Base-by-base conservation (phyloP, 306 rosid genomes). In the Spatholobus suberectus region DNA sequence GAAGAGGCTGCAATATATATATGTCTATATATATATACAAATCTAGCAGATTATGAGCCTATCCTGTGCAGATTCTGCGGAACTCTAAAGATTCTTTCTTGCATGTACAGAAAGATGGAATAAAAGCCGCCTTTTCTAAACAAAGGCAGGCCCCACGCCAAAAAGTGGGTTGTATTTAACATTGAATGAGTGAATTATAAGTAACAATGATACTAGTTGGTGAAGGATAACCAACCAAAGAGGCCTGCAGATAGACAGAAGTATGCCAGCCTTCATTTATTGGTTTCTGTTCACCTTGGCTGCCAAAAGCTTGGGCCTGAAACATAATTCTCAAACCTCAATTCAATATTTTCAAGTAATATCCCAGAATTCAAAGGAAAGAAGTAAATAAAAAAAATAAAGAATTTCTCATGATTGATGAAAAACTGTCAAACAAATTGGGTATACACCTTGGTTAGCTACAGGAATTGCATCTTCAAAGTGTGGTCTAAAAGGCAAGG, bases 281-380 rank as follows among this genome's bases (percentile, higher is more conserved):
- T 68, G 80, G 74, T 65, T 74, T 78, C 74, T 57, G 70, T 79
- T 96, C 94, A 89, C 81, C 95, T 84, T 13, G 97, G 98, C 82
- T 85, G 91, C 99, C 99, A 96, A 88, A 62, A 91, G 90, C 90
- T 62, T 66, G 94, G 91, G 85, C 98, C 99, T 94, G 96, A 85
- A 91, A 84, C 84, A 81, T 79, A 70, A 77, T 81, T 76, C 34
- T 37, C 72, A 38, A 23, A 43, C 82, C 37, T 67, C 41, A 78
- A 41, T 32, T 67, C 46, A 74, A 41, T 29, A 59, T 41, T 67
- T 74, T 40, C 35, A 26, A 69, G 37, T 29, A 52, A 76, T 47
- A 66, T 58, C 18, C 40, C 62, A 70, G 17, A 37, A 75, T 41
- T 41, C 80, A 63, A 17, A 81, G 5, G 41, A 79, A 41, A 71